A percentile compares a stretch with the other conserved stretches of the same genome.
Conservation (phyloP, 73 alveolate genomes). For the Paramecium sonneborni region DNA sequence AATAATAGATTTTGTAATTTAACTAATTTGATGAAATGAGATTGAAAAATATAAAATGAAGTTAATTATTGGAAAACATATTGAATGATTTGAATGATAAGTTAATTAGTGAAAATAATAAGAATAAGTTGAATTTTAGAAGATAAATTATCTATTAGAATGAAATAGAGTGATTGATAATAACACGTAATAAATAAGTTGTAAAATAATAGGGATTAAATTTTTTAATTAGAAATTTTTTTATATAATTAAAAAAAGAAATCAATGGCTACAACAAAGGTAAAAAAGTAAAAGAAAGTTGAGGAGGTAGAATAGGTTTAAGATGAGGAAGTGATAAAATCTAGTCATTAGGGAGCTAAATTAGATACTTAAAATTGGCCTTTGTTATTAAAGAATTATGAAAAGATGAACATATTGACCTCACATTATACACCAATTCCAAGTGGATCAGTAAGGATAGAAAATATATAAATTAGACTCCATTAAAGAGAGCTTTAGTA, state of each 20-base stretch:
- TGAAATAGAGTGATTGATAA: no score
- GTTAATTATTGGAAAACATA: no score
- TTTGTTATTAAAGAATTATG: slow-evolving; percentile 85
- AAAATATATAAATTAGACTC: slow-evolving; percentile 76
- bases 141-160: no score
- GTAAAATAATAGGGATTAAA: no score
- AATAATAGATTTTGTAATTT: no score
- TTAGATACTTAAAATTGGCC: slow-evolving; percentile 86
- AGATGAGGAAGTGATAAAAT: slow-evolving; percentile 57
- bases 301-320: slow-evolving; percentile 54
- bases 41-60: no score
- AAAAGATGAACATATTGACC: slow-evolving; percentile 89
- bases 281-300: slow-evolving; percentile 53
- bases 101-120: no score
- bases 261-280: slow-evolving; percentile 57
- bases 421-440: slow-evolving; percentile 99
- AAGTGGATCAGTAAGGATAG: slow-evolving; percentile 78
- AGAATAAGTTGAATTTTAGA: no score
- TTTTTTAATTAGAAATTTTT: not conserved
- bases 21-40: no score
- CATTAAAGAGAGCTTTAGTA: slow-evolving; percentile 93
- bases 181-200: no score
- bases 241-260: slow-evolving; percentile 34
- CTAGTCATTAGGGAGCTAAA: slow-evolving; percentile 68
- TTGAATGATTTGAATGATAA: no score